Evolutionary conservation across 306 rosid species (phyloP).

Genomic region (Quercus aquifolioides): DNA sequence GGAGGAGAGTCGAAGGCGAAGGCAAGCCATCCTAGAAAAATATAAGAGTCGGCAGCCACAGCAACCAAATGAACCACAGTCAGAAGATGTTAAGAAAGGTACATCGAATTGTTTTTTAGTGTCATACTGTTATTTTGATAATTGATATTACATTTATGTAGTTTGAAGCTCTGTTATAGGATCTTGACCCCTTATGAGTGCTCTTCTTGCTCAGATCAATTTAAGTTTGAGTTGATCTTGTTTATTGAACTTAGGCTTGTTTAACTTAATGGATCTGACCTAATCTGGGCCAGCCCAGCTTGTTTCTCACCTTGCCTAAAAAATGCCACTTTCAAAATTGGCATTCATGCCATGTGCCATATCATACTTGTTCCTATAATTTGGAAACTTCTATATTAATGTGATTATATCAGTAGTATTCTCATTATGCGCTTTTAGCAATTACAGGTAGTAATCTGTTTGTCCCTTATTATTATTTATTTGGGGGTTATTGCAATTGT

Average conservation of each 20-base stretch:
- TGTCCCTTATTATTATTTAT: background rate
- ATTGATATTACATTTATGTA: too few relatives aligned
- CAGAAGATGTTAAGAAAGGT: conserved; percentile 51
- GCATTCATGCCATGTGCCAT: background rate
- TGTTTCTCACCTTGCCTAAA: background rate
- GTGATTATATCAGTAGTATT: background rate
- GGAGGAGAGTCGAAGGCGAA: conserved; percentile 90
- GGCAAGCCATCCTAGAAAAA: conserved; percentile 89
- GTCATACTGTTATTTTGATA: background rate
- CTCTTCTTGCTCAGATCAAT: background rate
- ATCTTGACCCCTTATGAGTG: background rate
- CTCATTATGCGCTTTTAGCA: background rate
- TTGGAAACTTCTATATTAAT: background rate
- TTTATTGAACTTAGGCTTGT: background rate
- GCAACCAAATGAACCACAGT: conserved; percentile 40
- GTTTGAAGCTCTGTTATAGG: background rate
- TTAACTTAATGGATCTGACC: too few relatives aligned
- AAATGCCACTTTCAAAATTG: background rate
- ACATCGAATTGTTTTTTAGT: background rate
- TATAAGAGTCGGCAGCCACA: conserved; percentile 51
- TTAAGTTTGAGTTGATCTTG: background rate
- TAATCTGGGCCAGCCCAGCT: too few relatives aligned
- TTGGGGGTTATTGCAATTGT: too few relatives aligned
- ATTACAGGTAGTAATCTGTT: background rate
- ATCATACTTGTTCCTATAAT: background rate